Conservation (phyloP, 140 eudicot genomes). For the Cichorium intybus region DNA sequence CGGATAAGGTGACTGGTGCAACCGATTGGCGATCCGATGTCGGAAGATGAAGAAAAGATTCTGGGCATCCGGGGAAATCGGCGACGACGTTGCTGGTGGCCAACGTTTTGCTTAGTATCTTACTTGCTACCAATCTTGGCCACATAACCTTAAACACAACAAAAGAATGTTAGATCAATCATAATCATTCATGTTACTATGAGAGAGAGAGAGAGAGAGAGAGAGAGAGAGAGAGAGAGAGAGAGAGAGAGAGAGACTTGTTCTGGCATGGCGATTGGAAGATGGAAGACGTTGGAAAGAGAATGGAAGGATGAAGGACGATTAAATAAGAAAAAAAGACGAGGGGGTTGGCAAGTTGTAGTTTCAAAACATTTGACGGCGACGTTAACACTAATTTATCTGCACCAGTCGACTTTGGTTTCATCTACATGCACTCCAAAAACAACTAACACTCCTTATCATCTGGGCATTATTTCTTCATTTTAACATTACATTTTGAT, state of each 20-base stretch:
- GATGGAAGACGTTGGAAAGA: conserved; percentile 14
- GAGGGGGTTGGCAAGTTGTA: background rate
- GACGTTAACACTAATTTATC: background rate
- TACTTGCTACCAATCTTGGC: conserved; percentile 56
- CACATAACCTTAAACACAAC: conserved; percentile 51
- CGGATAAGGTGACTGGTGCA: conserved; percentile 14
- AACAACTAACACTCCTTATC: too few relatives aligned
- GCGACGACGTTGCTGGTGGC: conserved; percentile 51
- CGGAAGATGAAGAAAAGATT: conserved; percentile 22
- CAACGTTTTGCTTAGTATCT: conserved; percentile 40
- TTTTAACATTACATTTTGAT: background rate
- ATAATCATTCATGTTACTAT: background rate
- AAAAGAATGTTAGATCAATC: conserved; percentile 11
- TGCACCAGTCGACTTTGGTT: background rate
- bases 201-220: background rate
- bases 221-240: background rate
- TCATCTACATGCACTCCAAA: too few relatives aligned
- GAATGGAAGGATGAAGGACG: background rate
- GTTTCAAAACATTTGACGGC: background rate
- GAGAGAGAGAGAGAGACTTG: conserved; percentile 27
- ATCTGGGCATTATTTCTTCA: too few relatives aligned
- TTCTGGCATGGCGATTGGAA: conserved; percentile 13
- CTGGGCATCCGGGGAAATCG: conserved; percentile 41
- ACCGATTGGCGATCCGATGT: conserved; percentile 11
- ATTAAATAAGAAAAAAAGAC: background rate